Conservation (phyloP, 805 yeast species). For the Lipomyces spencermartinsiae region DNA sequence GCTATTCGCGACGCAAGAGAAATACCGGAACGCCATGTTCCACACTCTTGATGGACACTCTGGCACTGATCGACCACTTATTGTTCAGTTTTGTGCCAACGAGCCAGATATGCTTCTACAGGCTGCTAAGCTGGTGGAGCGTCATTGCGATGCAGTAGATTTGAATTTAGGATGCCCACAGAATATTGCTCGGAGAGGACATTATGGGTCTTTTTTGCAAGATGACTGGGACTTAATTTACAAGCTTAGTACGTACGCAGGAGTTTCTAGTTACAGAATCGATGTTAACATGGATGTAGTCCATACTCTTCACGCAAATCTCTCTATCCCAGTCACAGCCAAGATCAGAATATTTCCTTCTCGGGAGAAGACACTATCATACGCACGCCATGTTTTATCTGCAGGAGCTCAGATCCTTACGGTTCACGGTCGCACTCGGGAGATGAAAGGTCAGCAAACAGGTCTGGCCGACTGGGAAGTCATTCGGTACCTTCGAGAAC, state of each 20-base stretch:
- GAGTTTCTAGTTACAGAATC: not conserved
- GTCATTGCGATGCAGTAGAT: conserved; percentile 93
- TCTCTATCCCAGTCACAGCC: conserved; percentile 87
- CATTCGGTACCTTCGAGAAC: conserved; percentile 74
- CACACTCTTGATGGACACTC: conserved; percentile 70
- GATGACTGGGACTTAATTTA: conserved; percentile 92
- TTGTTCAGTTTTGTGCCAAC: conserved; percentile 96
- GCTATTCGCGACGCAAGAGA: conserved; percentile 81
- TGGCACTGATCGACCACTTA: conserved; percentile 76
- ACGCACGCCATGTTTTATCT: conserved; percentile 84
- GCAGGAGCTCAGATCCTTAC: conserved; percentile 97
- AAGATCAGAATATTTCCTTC: conserved; percentile 90
- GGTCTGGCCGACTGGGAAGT: conserved; percentile 95
- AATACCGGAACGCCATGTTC: conserved; percentile 74
- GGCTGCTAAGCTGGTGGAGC: conserved; percentile 84
- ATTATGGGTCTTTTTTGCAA: conserved; percentile 94
- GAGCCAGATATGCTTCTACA: conserved; percentile 81
- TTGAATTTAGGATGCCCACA: conserved; percentile 97
- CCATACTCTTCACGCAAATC: conserved; percentile 70
- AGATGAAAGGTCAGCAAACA: conserved; percentile 95
- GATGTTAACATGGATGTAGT: conserved; percentile 48
- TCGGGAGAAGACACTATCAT: conserved; percentile 78
- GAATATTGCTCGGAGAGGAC: conserved; percentile 93
- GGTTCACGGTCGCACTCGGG: conserved; percentile 94
- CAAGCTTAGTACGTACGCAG: conserved; percentile 49